Evolutionary conservation across 1,139 yeast genomes (phyloP).

Genomic region (Hemisphaericaspora xylofermentans): DNA sequence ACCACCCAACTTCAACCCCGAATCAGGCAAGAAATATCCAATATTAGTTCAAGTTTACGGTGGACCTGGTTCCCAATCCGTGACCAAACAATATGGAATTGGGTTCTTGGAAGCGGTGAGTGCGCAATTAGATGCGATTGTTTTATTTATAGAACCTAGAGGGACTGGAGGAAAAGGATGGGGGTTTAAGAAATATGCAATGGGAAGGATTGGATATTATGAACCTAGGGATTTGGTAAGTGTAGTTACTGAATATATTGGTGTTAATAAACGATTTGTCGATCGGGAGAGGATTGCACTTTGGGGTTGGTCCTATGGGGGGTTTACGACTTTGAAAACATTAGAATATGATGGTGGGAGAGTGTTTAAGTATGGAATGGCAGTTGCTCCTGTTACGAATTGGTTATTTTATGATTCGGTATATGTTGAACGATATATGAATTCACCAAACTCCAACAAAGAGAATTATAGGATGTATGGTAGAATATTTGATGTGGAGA

Average conservation of each 20-base stretch:
- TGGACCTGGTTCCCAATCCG: constrained; percentile 89
- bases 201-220: constrained; percentile 73
- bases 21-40: constrained; percentile 58
- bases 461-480: constrained; percentile 48
- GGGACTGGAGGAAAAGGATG: constrained; percentile 94
- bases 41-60: constrained; percentile 83
- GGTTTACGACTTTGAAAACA: constrained; percentile 71
- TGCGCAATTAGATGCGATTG: constrained; percentile 69
- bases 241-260: constrained; percentile 63
- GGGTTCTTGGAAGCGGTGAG: constrained; percentile 72
- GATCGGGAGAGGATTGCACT: constrained; percentile 69
- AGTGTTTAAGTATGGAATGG: constrained; percentile 67
- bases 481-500: constrained; percentile 46
- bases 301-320: constrained; percentile 92
- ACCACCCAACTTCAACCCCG: constrained; percentile 67
- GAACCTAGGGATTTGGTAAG: constrained; percentile 81
- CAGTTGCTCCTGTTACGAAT: constrained; percentile 82
- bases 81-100: constrained; percentile 50
- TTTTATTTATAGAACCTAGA: constrained; percentile 85
- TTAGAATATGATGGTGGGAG: constrained; percentile 64
- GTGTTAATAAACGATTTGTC: constrained; percentile 49
- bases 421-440: constrained; percentile 91
- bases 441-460: constrained; percentile 54
- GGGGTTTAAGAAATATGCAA: constrained; percentile 66
- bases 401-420: constrained; percentile 75